Evolutionary conservation across 257 asterid species (phyloP), one percentile per base, ranked within the genome.

Genomic region (Avicennia marina): DNA sequence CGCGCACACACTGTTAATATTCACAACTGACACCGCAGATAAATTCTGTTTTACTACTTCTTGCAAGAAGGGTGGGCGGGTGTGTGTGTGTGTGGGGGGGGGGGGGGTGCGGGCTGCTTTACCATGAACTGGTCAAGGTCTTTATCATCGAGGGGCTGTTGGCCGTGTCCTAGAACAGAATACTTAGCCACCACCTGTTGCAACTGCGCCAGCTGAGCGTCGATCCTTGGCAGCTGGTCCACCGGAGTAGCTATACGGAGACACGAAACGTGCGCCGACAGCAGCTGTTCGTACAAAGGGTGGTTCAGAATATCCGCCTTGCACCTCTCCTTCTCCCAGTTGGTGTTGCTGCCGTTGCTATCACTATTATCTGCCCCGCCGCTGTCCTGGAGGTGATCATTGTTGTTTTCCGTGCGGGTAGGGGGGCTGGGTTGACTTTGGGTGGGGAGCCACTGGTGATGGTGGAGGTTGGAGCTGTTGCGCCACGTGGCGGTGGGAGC

Each of bases 101-200:
- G n/a, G n/a, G n/a, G n/a, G n/a, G n/a, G n/a, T n/a, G n/a, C n/a
- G n/a, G n/a, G n/a, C n/a, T n/a, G n/a, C n/a, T n/a, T n/a, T 78
- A 91, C 98, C 98, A 91, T 88, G 83, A 91, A 91, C 62, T 85
- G 82, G 78, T 91, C 96, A 59, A 91, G 98, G 81, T 88, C 95
- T 50, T 85, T 85, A 58, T 87, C 84, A 45, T 85, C 93, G 24
- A 80, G 76, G 7, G 77, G 79, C 7, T 68, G 90, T 15, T 77
- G 90, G 50, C 77, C 78, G 2, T 80, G 84, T 0, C 77, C 93
- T 11, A 84, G 86, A 20, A 84, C 78, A 11, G 98, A 85, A 40
- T 91, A 91, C 68, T 88, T 91, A 12, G 94, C 86, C 15, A 85
- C 95, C 4, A 88, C 93, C 75, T 83, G 86, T 62, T 83, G 96